Evolutionary conservation across 306 rosid species (phyloP).

Genomic region (Malus orientalis): DNA sequence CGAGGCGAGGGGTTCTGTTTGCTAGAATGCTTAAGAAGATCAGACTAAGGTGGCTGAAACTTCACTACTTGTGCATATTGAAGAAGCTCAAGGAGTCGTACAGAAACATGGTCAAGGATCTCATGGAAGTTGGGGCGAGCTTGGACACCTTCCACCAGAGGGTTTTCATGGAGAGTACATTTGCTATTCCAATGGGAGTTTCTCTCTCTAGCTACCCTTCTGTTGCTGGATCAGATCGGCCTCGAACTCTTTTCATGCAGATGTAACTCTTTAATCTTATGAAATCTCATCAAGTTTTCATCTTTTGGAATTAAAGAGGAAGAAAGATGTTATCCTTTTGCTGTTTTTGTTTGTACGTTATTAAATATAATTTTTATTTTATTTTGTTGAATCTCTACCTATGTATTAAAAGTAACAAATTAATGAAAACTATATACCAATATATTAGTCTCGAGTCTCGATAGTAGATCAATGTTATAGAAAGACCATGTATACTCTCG

Average conservation of each 20-base stretch:
- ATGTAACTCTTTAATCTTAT: neutral
- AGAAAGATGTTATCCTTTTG: neutral
- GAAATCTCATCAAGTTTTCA: neutral
- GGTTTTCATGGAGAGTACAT: constrained; percentile 51
- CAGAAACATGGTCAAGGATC: constrained; percentile 30
- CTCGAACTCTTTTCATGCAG: constrained; percentile 33
- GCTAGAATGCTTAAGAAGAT: constrained; percentile 30
- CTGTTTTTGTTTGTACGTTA: neutral
- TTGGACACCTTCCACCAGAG: constrained; percentile 47
- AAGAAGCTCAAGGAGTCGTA: constrained; percentile 40
- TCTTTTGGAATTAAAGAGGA: neutral
- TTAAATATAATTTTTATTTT: neutral
- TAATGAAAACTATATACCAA: neutral
- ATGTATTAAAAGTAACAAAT: neutral
- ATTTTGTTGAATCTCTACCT: neutral
- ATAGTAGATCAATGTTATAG: too few relatives aligned
- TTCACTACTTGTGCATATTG: constrained; percentile 34
- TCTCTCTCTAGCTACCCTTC: constrained; percentile 42
- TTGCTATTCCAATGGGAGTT: constrained; percentile 53
- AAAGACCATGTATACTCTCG: too few relatives aligned
- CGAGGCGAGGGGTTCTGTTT: constrained; percentile 19
- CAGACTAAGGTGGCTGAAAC: constrained; percentile 45
- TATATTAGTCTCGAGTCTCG: too few relatives aligned
- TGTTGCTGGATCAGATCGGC: constrained; percentile 31
- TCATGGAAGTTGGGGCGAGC: constrained; percentile 35